Percentiles rank a stretch among this genome's conserved stretches.
These are phyloP conservation scores for Urochloa ruziziensis DNA, from an alignment of 176 grass and related monocot species.

Conservation along the genomic window DNA sequence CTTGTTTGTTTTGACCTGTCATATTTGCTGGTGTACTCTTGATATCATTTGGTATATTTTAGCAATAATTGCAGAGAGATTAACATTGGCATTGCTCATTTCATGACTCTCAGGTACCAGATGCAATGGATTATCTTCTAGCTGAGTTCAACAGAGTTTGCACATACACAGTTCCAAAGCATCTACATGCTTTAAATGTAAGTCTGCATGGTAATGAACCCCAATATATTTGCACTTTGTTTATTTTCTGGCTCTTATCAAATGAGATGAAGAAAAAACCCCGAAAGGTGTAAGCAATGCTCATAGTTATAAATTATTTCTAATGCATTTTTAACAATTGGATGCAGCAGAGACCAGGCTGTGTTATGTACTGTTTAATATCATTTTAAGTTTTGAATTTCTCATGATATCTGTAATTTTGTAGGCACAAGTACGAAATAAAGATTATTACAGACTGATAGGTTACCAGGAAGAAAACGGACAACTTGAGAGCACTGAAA, in stretches of 20 bases:
- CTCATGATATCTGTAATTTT: conserved; percentile 12
- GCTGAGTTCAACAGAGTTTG: conserved; percentile 90
- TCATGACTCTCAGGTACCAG: conserved; percentile 49
- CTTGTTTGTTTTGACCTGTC: background rate
- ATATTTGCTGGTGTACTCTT: conserved; percentile 1
- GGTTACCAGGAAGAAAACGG: conserved; percentile 84
- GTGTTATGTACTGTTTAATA: background rate
- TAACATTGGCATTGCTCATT: background rate
- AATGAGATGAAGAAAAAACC: background rate
- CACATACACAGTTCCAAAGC: conserved; percentile 88
- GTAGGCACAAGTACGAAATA: conserved; percentile 53
- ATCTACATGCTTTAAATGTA: conserved; percentile 90
- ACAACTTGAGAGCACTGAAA: conserved; percentile 67
- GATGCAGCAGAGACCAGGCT: background rate
- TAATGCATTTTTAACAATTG: conserved; percentile 1
- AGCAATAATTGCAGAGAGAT: background rate
- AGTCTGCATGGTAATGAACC: conserved; percentile 30
- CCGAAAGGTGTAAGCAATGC: background rate
- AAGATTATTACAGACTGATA: conserved; percentile 66
- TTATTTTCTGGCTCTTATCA: conserved; percentile 24
- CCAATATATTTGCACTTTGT: background rate
- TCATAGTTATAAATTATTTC: conserved; percentile 16
- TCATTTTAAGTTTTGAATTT: background rate
- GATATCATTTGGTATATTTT: conserved; percentile 12
- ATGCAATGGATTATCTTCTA: conserved; percentile 80